phyloP scores from a whole-genome alignment of 768 basidiomycete genomes.

The Gloeopeniophorella convolvens region DNA sequence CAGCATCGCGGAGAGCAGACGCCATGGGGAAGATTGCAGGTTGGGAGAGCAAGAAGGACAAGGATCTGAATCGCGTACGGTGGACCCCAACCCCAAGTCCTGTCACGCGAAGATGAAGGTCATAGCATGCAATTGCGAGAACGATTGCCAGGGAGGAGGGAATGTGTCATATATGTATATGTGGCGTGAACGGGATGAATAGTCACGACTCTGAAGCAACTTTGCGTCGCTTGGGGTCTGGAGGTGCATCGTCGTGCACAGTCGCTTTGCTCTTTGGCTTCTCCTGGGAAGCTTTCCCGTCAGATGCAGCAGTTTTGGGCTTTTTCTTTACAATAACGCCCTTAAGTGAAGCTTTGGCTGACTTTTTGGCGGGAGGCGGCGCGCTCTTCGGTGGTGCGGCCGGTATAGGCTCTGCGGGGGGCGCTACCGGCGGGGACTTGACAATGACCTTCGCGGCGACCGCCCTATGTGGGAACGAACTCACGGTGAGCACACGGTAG shows the following conservation, averaged over 20 bases:
- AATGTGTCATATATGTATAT: constrained; percentile 10
- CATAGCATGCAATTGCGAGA: too few relatives aligned
- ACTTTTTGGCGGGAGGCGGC: constrained; percentile 43
- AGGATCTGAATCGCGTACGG: constrained; percentile 56
- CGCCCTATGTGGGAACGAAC: constrained; percentile 35
- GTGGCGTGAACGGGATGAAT: constrained; percentile 11
- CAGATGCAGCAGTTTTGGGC: constrained; percentile 35
- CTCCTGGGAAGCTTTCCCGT: constrained; percentile 15
- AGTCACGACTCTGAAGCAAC: constrained; percentile 26
- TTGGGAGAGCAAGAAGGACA: constrained; percentile 55
- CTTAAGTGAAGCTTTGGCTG: constrained; percentile 60
- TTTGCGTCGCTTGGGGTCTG: constrained; percentile 51
- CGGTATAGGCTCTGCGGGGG: constrained; percentile 21
- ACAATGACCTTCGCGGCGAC: constrained; percentile 63
- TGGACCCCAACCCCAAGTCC: constrained; percentile 74
- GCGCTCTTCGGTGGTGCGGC: constrained; percentile 24
- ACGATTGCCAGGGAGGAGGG: not conserved
- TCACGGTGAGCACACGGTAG: not conserved
- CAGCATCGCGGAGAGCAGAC: constrained; percentile 58
- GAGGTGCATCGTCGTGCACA: constrained; percentile 4
- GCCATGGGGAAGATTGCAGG: constrained; percentile 51
- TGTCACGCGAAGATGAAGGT: constrained; percentile 24
- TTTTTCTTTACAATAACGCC: constrained; percentile 81
- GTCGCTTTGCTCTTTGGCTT: constrained; percentile 14
- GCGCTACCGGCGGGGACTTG: constrained; percentile 30